Base-by-base conservation (phyloP, 164 flowering plant species). In the Vitis cinerea region DNA sequence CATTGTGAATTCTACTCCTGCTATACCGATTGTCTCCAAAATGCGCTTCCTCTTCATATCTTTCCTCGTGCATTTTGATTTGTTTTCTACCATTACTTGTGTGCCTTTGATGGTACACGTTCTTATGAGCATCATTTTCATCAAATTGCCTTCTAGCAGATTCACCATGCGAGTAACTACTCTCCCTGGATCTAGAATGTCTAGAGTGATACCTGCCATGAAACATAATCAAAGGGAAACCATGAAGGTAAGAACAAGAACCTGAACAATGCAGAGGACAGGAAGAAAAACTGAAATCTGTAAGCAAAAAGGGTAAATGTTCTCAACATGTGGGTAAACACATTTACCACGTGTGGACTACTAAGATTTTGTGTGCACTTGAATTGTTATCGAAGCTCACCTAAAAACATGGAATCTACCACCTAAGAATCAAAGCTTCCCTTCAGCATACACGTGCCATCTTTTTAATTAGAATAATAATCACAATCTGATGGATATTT, bases 131-230 rank as follows among this genome's bases (percentile, higher is more conserved):
- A 52, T 75, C 72, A 62, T 54, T 50, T 63, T 71, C 72, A 37
- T 78, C 61, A 49, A 64, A 50, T 62, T 53, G 55, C n/a, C 72
- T 76, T 70, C 79, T 76, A 56, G 63, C 49, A 52, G 74, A 76
- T 65, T 64, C 65, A 60, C 56, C 63, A 59, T 67, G 68, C 19
- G 58, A 50, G 54, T 52, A 31, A 50, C 78, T 77, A 8, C 11
- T 57, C n/a, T 83, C 86, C 29, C 76, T 80, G 17, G 88, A 85
- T 58, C 71, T 79, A 14, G 86, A 83, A 71, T 84, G 83, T 72
- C 84, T 72, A 54, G 74, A 78, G 54, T 37, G 74, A 55, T 75
- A 71, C 81, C 94, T 89, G 83, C 31, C 15, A 61, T 50, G 14
- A 14, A 59, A 51, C 61, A 75, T 53, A 1, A 66, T 12, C 44